Evolutionary conservation across 768 basidiomycete species (phyloP), one percentile per base, ranked within the genome.

Genomic region (Hirschioporus abietinus): DNA sequence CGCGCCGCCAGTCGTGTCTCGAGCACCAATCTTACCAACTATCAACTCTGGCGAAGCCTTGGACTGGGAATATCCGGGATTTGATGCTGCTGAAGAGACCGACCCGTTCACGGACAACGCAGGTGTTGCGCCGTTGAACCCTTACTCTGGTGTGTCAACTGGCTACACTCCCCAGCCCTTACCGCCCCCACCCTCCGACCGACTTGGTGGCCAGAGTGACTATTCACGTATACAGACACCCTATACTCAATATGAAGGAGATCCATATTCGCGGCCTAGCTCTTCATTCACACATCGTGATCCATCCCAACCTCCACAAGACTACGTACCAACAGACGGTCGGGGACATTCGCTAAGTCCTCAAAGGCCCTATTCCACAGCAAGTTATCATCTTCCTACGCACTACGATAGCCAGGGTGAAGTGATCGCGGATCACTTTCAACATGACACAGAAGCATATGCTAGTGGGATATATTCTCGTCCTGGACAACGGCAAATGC

Each of bases 361-460:
- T 34, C 58, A 26, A 52, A 25, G 30, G 30, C 67, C 25, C n/a
- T 52, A 26, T 52, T 62, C 67, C 68, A n/a, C n/a, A 62, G 18
- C 67, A 66, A 52, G 59, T 69, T 18, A 65, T 65, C 18, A 63
- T 63, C 42, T 66, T 62, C 42, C 66, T 63, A 18, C 64, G 8
- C 66, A 68, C 18, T 67, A 68, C 35, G 66, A 69, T 52, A 64
- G 36, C 30, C 66, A 63, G 12, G 70, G 64, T 1, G 66, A 64
- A 18, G 58, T 8, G 75, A 77, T 23, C 3, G 68, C 87, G 17
- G 87, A 88, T 70, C 87, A 88, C 73, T 89, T 88, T 73, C 80
- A 80, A 58, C 81, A 86, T 63, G 88, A 90, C 71, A 77, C 84
- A 0, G 89, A 90, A 70, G 89, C 87, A 1, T 92, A 88, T 69